Evolutionary conservation across 495 filamentous ascomycete species (phyloP), one percentile per base, ranked within the genome.

Genomic region (Aspergillus avenaceus): DNA sequence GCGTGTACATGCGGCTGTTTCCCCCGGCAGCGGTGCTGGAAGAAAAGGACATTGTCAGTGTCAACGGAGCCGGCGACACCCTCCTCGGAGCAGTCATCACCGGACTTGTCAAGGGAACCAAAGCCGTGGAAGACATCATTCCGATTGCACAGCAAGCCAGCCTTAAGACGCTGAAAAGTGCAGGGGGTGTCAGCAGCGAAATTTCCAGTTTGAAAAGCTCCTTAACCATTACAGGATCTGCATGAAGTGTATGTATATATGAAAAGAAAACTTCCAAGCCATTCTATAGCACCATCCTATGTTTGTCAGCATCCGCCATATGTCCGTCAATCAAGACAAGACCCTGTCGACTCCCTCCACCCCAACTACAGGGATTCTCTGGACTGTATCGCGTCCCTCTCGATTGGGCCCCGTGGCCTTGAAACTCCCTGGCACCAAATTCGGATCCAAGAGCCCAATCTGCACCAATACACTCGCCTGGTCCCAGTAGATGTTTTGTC

Each of bases 1-100:
- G 90, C 0, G 78, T 96, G 14, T 95, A 95, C 57, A 88, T 97
- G 83, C 74, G 88, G 31, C 63, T 91, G 19, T 93, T 90, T 66
- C 79, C 85, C 0, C 73, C 86, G 12, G 77, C 76, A 2, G 83
- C 87, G 67, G 62, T 69, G n/a, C 70, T 96, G 1, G 44, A 53
- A 9, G 55, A 69, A 0, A 64, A 77, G 13, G 80, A 90, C 24
- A 74, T 95, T 4, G 84, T 92, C 11, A 92, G 87, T 53, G 93
- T 97, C 11, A 98, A 97, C 62, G 93, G 91, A 0, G 91, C 90
- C 0, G 93, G 93, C 5, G 93, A 98, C 69, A 97, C 93, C 0
- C 88, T 97, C 55, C 70, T 93, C 2, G 93, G 92, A 3, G 85
- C 88, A 13, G 32, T 95, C 26, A 70, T 95, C 19, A 84, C 90